Evolutionary conservation across 345 rosid genomes (phyloP), one percentile per base, ranked within the genome.

Genomic region (Salix brachista): DNA sequence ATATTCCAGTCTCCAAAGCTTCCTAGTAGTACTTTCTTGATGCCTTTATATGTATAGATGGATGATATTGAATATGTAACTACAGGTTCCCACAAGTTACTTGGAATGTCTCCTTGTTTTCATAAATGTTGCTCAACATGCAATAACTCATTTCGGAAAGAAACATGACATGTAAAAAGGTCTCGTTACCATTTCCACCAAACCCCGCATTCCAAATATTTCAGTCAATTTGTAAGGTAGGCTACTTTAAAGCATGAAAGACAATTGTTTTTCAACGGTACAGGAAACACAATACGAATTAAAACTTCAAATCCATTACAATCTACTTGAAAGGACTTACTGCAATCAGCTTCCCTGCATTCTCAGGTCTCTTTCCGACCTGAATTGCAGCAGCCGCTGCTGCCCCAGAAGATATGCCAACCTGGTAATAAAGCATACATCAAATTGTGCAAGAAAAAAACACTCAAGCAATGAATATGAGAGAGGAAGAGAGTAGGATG

Each of bases 401-500:
- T 0, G 99, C 99, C 69, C 99, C 99, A 70, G 99, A 95, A 72
- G 99, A 93, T 84, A 95, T 93, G 75, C 99, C 99, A 7, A 95
- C 99, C 97, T 95, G 91, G 74, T n/a, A 52, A 70, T 48, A 50
- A 65, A 44, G 71, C 18, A 44, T 9, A 1, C 44, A 18, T 65
- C 37, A 65, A 74, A 85, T 46, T 26, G 70, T 68, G 39, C 39
- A 21, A 62, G 25, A 58, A 18, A 48, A 16, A 26, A 71, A 41
- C 17, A 34, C 37, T 13, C 23, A 54, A 21, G 10, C 19, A 37
- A 37, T 28, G 30, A 66, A 16, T 5, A 19, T 66, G 41, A 3
- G 73, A 32, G 72, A 77, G 30, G 21, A 44, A 50, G 19, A 41
- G 1, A 46, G 36, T 11, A 30, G 4, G n/a, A 58, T 26, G 21